These are phyloP conservation scores for Colletotrichum lentis DNA, from an alignment of 2,329 filamentous ascomycete genomes.

Conservation along the genomic window DNA sequence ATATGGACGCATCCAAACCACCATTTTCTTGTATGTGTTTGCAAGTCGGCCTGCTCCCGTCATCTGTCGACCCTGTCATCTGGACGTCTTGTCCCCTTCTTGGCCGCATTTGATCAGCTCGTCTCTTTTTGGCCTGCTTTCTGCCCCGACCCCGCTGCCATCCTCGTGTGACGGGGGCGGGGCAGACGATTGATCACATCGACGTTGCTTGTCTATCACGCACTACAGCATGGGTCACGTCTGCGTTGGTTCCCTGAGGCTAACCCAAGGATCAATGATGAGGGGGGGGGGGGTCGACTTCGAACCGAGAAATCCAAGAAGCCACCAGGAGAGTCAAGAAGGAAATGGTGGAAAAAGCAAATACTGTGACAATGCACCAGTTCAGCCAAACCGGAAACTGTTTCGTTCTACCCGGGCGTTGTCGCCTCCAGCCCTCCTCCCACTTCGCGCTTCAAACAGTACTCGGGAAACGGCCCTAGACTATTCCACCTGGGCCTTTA, in stretches of 20 bases:
- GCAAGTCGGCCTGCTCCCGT: constrained; percentile 4
- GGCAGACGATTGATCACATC: background rate
- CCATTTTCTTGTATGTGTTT: constrained; percentile 24
- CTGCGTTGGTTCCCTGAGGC: constrained; percentile 26
- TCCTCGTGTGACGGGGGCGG: constrained; percentile 11
- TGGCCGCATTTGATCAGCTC: constrained; percentile 21
- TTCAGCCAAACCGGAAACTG: constrained; percentile 23
- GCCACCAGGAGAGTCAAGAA: constrained; percentile 9
- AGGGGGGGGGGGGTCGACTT: background rate
- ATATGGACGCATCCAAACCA: constrained; percentile 27
- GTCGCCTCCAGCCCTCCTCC: constrained; percentile 12
- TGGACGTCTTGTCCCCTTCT: background rate
- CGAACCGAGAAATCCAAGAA: constrained; percentile 21
- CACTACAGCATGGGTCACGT: constrained; percentile 9
- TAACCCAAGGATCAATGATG: constrained; percentile 9
- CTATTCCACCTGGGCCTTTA: constrained; percentile 11
- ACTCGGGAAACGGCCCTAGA: constrained; percentile 6
- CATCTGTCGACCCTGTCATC: background rate
- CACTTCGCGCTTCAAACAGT: constrained; percentile 19
- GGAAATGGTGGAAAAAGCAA: constrained; percentile 14
- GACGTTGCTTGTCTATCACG: background rate
- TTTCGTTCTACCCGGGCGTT: constrained; percentile 26
- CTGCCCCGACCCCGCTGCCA: constrained; percentile 22
- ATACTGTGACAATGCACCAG: constrained; percentile 27
- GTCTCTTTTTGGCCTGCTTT: constrained; percentile 25